Base-by-base conservation (phyloP, 2,329 filamentous ascomycete genomes). In the Pseudocercospora cruenta region DNA sequence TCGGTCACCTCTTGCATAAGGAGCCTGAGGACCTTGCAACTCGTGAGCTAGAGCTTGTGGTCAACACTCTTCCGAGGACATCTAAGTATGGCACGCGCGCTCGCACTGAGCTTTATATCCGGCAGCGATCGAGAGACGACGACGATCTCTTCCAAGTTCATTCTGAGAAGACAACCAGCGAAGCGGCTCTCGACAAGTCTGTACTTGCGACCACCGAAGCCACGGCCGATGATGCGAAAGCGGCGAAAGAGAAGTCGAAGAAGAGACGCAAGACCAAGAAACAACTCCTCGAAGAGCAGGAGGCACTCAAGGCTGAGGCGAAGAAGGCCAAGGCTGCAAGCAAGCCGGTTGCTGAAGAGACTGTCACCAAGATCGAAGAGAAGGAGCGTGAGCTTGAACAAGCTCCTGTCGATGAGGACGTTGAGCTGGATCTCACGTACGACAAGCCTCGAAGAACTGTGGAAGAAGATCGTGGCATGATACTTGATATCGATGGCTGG, bases 101-200 rank as follows among this genome's bases (percentile, higher is more conserved):
- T 45, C 82, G 88, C 53, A 88, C 90, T 43, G 86, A 91, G 21
- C 87, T 91, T 65, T 86, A 86, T 62, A 86, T 90, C 55, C 87
- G 91, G 59, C 95, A 96, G 78, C 88, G 92, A 58, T 91, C 90
- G 73, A 94, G 93, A 81, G 93, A 92, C 76, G 91, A 94, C 65
- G 91, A 94, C 72, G 91, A 93, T 72, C 83, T 94, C 4, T 93
- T 93, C 74, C 88, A 87, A 14, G 82, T 91, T 53, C 86, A 85
- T 77, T 81, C 83, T 49, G 80, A 83, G 24, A 67, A 85, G 14
- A 82, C 85, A 59, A 85, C 88, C 62, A 60, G 64, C 24, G 64
- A 64, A 26, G 69, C 65, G 8, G 55, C 39, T 24, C 66, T 66
- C 31, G 74, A 62, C 22, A 28, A 74, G 24, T 74, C 73, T 47